A percentile compares a stretch with the other conserved stretches of the same genome.
Conservation (phyloP, 148 eudicot species). For the Rhododendron vialii region DNA sequence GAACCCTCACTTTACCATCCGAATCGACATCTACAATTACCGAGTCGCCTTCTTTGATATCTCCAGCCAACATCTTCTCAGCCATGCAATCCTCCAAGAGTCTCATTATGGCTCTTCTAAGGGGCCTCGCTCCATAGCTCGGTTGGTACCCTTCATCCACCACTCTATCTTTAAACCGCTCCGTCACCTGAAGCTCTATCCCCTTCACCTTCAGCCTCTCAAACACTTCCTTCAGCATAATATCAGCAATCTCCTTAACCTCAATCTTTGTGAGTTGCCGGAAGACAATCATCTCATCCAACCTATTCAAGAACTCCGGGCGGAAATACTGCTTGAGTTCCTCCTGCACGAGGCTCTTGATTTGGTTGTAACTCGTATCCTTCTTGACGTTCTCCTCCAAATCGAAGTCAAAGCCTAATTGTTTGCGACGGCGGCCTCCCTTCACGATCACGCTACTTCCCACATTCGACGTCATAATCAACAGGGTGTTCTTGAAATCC, state of each 20-base stretch:
- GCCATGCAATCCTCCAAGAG: conserved; percentile 93
- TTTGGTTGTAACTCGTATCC: conserved; percentile 70
- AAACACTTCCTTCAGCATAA: conserved; percentile 89
- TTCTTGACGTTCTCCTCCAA: conserved; percentile 60
- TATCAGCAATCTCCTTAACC: conserved; percentile 86
- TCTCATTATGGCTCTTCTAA: conserved; percentile 89
- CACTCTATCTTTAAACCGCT: conserved; percentile 66
- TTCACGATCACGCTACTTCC: conserved; percentile 88
- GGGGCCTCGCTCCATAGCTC: conserved; percentile 84
- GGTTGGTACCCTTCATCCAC: conserved; percentile 89
- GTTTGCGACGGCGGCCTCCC: conserved; percentile 55
- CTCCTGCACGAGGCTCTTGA: conserved; percentile 71
- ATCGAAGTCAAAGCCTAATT: conserved; percentile 62
- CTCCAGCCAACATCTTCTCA: conserved; percentile 85
- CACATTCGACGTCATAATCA: conserved; percentile 88
- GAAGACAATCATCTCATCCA: conserved; percentile 91
- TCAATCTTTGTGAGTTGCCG: conserved; percentile 81
- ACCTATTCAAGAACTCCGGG: conserved; percentile 84
- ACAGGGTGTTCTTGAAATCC: conserved; percentile 79
- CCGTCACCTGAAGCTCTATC: conserved; percentile 76
- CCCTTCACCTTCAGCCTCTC: conserved; percentile 60
- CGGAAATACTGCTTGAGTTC: conserved; percentile 83
- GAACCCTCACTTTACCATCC: conserved; percentile 64
- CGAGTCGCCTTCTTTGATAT: conserved; percentile 83
- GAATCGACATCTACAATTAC: conserved; percentile 76